Percentiles rank a stretch among this genome's conserved stretches.
phyloP scores from a whole-genome alignment of 2,329 filamentous ascomycete genomes.

The Scortechinia acanthostroma region DNA sequence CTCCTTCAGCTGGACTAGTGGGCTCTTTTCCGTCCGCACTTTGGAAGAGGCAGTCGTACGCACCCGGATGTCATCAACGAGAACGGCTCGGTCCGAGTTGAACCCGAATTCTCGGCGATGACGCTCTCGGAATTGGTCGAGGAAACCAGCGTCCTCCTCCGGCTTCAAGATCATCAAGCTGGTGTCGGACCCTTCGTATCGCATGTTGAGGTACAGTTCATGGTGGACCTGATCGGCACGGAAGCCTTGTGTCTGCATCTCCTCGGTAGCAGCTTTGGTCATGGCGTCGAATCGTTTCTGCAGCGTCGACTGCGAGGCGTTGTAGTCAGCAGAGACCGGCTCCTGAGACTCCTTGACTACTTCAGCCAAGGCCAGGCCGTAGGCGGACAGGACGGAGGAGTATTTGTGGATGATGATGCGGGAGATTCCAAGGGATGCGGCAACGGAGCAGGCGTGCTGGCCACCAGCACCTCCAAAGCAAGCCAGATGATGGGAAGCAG shows the following conservation, averaged over 20 bases:
- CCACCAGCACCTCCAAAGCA: constrained; percentile 23
- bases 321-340: constrained; percentile 20
- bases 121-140: constrained; percentile 19
- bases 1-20: constrained; percentile 12
- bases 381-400: constrained; percentile 35
- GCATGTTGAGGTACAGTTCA: constrained; percentile 29
- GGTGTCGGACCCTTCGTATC: constrained; percentile 32
- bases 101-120: constrained; percentile 33
- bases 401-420: constrained; percentile 33
- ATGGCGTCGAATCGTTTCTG: background rate
- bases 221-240: constrained; percentile 6
- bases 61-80: constrained; percentile 32
- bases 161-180: constrained; percentile 27
- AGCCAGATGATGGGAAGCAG: constrained; percentile 12
- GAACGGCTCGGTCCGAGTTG: constrained; percentile 22
- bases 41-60: constrained; percentile 17
- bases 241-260: background rate
- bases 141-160: constrained; percentile 17
- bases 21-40: constrained; percentile 5
- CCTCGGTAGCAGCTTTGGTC: background rate
- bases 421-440: constrained; percentile 29
- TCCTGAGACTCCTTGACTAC: constrained; percentile 29
- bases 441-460: constrained; percentile 33
- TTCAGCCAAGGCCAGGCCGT: constrained; percentile 35
- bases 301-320: constrained; percentile 2